Evolutionary conservation across 805 yeast genomes (phyloP).

Genomic region (Sugiyamaella americana): DNA sequence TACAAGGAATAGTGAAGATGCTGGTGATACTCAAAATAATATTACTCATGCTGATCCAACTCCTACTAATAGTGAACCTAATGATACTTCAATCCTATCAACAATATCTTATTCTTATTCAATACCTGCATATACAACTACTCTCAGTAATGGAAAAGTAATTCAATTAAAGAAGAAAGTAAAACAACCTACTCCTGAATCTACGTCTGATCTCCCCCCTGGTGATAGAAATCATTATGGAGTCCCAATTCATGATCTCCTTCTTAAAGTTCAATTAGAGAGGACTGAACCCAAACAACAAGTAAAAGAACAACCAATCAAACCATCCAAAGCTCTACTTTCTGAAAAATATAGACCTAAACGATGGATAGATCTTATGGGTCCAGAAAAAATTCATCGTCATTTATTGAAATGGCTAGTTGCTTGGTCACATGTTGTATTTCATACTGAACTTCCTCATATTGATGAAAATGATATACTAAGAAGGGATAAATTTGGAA

Average conservation of each 20-base stretch:
- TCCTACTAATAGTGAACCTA: no score
- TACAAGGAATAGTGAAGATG: no score
- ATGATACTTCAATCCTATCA: no score
- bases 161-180: neutral
- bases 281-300: neutral
- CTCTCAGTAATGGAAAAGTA: neutral
- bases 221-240: conserved; percentile 17
- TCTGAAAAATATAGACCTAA: conserved; percentile 67
- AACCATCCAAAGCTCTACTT: conserved; percentile 29
- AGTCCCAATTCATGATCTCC: conserved; percentile 15
- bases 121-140: neutral
- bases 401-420: conserved; percentile 55
- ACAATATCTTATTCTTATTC: no score
- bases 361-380: conserved; percentile 58
- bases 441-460: conserved; percentile 35
- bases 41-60: no score
- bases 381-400: conserved; percentile 62
- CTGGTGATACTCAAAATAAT: no score
- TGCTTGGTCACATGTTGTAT: conserved; percentile 59
- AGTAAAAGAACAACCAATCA: neutral
- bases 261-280: conserved; percentile 7
- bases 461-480: neutral
- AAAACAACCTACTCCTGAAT: neutral
- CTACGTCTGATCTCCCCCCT: neutral
- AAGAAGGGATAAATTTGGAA: conserved; percentile 43